Conservation (phyloP, 1,284 basidiomycete genomes). For the Marasmius tenuissimus region DNA sequence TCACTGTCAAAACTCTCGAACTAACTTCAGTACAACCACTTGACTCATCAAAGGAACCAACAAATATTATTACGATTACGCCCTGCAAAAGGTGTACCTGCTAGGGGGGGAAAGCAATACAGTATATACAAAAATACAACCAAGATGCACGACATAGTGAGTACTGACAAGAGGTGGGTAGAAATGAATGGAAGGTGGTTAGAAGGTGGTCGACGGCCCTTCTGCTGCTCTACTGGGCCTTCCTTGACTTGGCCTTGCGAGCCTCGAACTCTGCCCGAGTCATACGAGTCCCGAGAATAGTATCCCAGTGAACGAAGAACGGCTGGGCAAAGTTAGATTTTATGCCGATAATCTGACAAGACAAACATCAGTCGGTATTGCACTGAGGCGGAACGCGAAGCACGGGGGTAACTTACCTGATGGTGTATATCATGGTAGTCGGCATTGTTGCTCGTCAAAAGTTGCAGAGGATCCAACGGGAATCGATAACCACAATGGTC, state of each 20-base stretch:
- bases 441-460: conserved; percentile 90
- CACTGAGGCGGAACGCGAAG: neutral
- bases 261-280: conserved; percentile 65
- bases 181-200: neutral
- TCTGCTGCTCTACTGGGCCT: conserved; percentile 1
- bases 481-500: conserved; percentile 95
- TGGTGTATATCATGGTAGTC: conserved; percentile 99
- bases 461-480: conserved; percentile 88
- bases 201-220: neutral
- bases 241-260: conserved; percentile 35
- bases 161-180: too few species aligned
- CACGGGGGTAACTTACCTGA: conserved; percentile 51
- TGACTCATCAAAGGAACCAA: too few species aligned
- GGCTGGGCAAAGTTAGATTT: conserved; percentile 97
- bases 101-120: too few species aligned
- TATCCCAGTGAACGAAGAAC: conserved; percentile 90
- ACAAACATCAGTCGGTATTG: neutral
- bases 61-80: too few species aligned
- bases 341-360: conserved; percentile 77
- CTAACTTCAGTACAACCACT: too few species aligned
- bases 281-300: conserved; percentile 80
- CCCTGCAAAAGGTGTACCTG: too few species aligned
- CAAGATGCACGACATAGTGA: too few species aligned
- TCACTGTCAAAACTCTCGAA: too few species aligned
- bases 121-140: too few species aligned